These are phyloP conservation scores for Penicillium robsamsonii DNA, from an alignment of 495 filamentous ascomycete species.

Conservation along the genomic window DNA sequence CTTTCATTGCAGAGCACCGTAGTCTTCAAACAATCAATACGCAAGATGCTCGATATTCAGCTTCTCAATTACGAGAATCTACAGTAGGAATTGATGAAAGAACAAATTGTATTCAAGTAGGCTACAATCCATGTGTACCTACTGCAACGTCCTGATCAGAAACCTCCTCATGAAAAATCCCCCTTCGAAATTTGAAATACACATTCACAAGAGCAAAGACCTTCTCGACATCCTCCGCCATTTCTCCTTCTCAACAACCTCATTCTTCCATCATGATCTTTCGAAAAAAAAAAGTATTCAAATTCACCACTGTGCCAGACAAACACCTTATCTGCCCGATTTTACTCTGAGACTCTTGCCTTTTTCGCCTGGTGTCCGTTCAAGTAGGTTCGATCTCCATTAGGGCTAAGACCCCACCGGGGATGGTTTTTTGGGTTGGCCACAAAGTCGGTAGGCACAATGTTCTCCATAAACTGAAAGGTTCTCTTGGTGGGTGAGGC, in stretches of 20 bases:
- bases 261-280: not conserved
- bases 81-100: not conserved
- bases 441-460: constrained; percentile 20
- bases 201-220: not conserved
- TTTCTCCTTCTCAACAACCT: not conserved
- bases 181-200: not conserved
- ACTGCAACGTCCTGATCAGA: not conserved
- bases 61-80: not conserved
- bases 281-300: not conserved
- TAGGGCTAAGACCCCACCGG: constrained; percentile 16
- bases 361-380: constrained; percentile 19
- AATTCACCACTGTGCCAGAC: not conserved
- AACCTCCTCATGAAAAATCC: not conserved
- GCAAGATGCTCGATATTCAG: no score
- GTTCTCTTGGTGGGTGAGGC: constrained; percentile 2
- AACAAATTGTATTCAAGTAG: not conserved
- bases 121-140: not conserved
- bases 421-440: constrained; percentile 31
- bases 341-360: not conserved
- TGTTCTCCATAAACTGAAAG: constrained; percentile 14
- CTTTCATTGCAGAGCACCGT: not conserved
- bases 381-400: constrained; percentile 21
- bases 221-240: not conserved
- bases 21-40: not conserved
- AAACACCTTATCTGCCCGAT: not conserved